Percentiles rank a stretch among this genome's conserved stretches.
These are phyloP conservation scores for Nakazawaea wickerhamii DNA, from an alignment of 805 yeast genomes.

Conservation along the genomic window DNA sequence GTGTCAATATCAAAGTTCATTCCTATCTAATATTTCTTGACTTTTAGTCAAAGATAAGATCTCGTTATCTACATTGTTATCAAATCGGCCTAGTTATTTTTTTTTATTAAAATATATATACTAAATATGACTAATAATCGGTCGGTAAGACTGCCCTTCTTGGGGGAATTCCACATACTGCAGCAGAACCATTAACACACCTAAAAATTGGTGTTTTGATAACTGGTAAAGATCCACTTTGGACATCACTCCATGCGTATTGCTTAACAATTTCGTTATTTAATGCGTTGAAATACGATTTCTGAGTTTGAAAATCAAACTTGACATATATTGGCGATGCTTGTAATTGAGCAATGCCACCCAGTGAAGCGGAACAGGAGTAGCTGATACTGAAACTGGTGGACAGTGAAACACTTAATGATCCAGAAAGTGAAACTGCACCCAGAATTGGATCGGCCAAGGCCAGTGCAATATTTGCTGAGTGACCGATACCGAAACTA, in stretches of 20 bases:
- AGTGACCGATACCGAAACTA: not conserved
- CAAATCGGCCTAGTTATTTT: too few relatives aligned
- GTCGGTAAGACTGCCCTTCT: slow-evolving; percentile 6
- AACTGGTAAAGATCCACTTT: slow-evolving; percentile 8
- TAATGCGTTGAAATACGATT: not conserved
- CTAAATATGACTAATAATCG: not conserved
- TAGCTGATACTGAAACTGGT: not conserved
- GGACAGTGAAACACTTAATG: not conserved
- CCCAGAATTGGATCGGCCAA: slow-evolving; percentile 8
- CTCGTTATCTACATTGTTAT: too few relatives aligned
- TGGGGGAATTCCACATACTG: slow-evolving; percentile 11
- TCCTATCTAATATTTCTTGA: not conserved
- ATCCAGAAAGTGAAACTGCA: not conserved
- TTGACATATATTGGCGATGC: slow-evolving; percentile 6
- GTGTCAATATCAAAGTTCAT: not conserved
- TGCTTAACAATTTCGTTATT: not conserved
- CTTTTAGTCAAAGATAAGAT: not conserved
- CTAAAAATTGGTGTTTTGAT: slow-evolving; percentile 7
- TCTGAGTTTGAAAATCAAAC: slow-evolving; percentile 2
- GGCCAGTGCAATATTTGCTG: not conserved
- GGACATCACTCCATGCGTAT: slow-evolving; percentile 1
- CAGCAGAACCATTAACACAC: slow-evolving; percentile 8
- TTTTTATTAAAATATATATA: not conserved
- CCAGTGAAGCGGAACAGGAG: slow-evolving; percentile 8
- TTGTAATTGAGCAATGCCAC: slow-evolving; percentile 10